Conservation (phyloP, 139 green algal genomes). For the Chlorella sp. region DNA sequence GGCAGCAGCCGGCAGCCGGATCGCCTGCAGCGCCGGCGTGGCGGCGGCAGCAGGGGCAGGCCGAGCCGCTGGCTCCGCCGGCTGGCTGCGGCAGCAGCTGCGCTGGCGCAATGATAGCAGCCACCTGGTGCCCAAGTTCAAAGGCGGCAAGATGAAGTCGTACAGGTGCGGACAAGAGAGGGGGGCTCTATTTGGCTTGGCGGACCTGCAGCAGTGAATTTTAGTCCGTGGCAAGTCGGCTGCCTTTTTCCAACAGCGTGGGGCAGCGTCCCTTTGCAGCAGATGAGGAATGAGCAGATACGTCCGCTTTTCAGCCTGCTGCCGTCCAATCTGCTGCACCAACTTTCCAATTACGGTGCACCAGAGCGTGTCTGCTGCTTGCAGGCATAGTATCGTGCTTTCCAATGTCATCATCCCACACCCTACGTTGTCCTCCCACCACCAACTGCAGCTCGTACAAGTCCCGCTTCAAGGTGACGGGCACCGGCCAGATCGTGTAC, state of each 20-base stretch:
- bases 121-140: slow-evolving; percentile 40
- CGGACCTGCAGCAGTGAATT: neutral
- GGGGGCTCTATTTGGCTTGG: neutral
- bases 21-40: neutral
- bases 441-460: slow-evolving; percentile 52
- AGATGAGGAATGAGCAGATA: too few species aligned
- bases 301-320: too few species aligned
- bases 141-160: slow-evolving; percentile 54
- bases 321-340: too few species aligned
- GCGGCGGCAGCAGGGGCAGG: neutral
- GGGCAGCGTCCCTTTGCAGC: too few species aligned
- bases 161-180: slow-evolving; percentile 34
- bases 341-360: too few species aligned
- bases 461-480: slow-evolving; percentile 58
- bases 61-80: neutral
- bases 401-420: too few species aligned
- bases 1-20: too few species aligned
- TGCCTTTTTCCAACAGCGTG: too few species aligned
- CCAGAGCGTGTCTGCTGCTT: too few species aligned
- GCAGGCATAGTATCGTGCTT: too few species aligned
- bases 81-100: slow-evolving; percentile 11
- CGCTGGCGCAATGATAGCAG: neutral
- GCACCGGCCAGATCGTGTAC: slow-evolving; percentile 42
- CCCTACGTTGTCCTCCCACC: neutral
- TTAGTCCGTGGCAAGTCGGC: too few species aligned